phyloP scores from a whole-genome alignment of 768 basidiomycete genomes.

The Suillus paluster region DNA sequence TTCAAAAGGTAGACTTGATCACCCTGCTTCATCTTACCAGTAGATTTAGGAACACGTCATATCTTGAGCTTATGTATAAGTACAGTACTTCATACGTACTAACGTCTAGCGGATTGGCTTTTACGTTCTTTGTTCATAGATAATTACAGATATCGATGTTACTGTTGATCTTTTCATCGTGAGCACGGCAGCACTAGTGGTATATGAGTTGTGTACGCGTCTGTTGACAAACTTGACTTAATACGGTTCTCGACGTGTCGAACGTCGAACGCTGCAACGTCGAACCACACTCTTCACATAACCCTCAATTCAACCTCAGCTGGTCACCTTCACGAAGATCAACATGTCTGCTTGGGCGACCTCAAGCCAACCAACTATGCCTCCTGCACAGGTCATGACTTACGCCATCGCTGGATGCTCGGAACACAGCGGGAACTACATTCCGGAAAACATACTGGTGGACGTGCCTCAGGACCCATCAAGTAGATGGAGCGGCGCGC shows the following conservation, averaged over 20 bases:
- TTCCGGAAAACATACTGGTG: conserved; percentile 68
- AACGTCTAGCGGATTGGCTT: background rate
- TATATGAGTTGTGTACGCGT: background rate
- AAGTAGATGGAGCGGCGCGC: conserved; percentile 78
- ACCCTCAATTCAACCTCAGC: too few relatives aligned
- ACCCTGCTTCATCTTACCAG: background rate
- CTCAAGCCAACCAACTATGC: conserved; percentile 9
- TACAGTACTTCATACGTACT: background rate
- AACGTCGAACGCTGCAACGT: background rate
- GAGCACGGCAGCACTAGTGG: conserved; percentile 1
- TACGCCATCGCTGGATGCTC: conserved; percentile 65
- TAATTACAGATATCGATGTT: background rate
- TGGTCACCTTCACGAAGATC: background rate
- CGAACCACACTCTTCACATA: background rate
- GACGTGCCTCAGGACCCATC: conserved; percentile 65
- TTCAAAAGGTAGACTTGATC: conserved; percentile 1
- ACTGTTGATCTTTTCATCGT: conserved; percentile 1
- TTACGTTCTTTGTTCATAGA: background rate
- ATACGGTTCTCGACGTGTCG: background rate
- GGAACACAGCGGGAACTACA: conserved; percentile 74
- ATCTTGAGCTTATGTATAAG: background rate
- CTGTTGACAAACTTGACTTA: background rate
- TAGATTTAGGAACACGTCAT: background rate
- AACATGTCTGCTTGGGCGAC: conserved; percentile 10
- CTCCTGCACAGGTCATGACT: conserved; percentile 29